Conservation (phyloP, 768 basidiomycete species). For the Boletales sp. region DNA sequence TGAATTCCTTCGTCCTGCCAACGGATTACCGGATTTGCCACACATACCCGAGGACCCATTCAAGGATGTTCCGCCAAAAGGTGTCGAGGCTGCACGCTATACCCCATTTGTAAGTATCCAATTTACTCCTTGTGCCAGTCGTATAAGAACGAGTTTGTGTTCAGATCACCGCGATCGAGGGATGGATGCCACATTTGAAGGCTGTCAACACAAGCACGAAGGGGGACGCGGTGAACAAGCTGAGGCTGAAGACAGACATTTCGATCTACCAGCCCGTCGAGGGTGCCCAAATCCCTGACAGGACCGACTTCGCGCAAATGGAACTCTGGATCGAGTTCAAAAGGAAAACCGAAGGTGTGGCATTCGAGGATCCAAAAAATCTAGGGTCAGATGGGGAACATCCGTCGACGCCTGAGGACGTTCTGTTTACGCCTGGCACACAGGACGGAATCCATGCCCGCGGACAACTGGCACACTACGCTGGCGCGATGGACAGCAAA, state of each 20-base stretch:
- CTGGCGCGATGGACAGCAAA: constrained; percentile 14
- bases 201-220: too few relatives aligned
- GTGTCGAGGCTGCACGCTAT: too few relatives aligned
- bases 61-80: too few relatives aligned
- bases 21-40: too few relatives aligned
- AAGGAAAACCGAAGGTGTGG: not conserved
- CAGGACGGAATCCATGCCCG: not conserved
- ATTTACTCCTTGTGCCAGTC: too few relatives aligned
- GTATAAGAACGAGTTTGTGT: too few relatives aligned
- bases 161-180: too few relatives aligned
- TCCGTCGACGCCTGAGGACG: not conserved
- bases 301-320: not conserved
- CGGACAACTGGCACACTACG: constrained; percentile 26
- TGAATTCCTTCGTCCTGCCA: too few relatives aligned
- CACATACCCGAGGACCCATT: too few relatives aligned
- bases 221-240: too few relatives aligned
- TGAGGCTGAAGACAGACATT: not conserved
- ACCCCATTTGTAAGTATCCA: too few relatives aligned
- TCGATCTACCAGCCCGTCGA: not conserved
- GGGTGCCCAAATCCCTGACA: not conserved
- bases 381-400: not conserved
- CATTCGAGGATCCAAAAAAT: not conserved
- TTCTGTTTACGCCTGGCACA: not conserved
- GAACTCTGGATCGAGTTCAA: constrained; percentile 12
- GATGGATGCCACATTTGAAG: too few relatives aligned